phyloP scores from a whole-genome alignment of 2,329 filamentous ascomycete genomes.

The Berkeleyomyces basicola region DNA sequence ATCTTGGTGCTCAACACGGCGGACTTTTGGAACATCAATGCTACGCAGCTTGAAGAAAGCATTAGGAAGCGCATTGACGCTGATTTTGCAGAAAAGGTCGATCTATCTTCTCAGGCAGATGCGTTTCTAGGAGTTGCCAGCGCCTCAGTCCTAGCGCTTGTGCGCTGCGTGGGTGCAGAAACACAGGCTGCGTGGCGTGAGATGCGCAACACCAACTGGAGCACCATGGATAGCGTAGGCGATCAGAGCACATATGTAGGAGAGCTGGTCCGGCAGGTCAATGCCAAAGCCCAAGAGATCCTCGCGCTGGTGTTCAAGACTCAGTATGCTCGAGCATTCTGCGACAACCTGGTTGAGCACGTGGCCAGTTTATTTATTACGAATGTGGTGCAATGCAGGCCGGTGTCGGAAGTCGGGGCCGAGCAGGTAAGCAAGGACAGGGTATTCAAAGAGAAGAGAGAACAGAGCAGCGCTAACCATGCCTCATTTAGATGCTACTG shows the following conservation, averaged over 20 bases:
- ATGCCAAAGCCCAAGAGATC: conserved; percentile 56
- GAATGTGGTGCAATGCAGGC: conserved; percentile 76
- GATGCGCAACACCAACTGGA: conserved; percentile 95
- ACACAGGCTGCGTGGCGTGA: conserved; percentile 85
- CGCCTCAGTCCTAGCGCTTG: conserved; percentile 66
- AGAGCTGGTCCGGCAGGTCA: conserved; percentile 60
- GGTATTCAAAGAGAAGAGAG: background rate
- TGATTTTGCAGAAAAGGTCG: conserved; percentile 58
- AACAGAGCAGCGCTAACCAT: conserved; percentile 16
- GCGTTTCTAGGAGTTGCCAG: conserved; percentile 90
- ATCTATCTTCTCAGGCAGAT: conserved; percentile 85
- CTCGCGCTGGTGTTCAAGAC: conserved; percentile 67
- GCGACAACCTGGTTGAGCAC: conserved; percentile 86
- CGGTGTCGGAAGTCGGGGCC: conserved; percentile 83
- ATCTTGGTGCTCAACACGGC: conserved; percentile 87
- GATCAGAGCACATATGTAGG: conserved; percentile 88
- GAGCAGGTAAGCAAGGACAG: conserved; percentile 48
- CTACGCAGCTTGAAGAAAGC: conserved; percentile 83
- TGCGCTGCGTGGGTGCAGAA: conserved; percentile 65
- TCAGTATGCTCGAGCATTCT: conserved; percentile 87
- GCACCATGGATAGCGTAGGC: conserved; percentile 77
- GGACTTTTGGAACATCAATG: conserved; percentile 92
- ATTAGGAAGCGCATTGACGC: conserved; percentile 80
- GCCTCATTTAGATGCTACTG: conserved; percentile 57
- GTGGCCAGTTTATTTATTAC: conserved; percentile 63